phyloP scores from a whole-genome alignment of 176 grass and related monocot species.

The Guadua angustifolia region DNA sequence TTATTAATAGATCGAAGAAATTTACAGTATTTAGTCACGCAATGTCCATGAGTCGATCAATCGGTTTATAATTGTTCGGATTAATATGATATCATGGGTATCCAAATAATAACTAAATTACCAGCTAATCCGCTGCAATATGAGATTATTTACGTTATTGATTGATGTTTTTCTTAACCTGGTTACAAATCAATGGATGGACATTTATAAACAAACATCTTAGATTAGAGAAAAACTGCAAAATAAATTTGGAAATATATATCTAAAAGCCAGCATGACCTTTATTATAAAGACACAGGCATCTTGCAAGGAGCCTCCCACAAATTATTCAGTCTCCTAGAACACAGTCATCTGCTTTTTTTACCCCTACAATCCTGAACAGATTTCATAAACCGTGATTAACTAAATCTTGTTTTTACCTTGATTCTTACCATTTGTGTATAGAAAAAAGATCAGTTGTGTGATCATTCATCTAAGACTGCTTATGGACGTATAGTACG shows the following conservation, averaged over 20 bases:
- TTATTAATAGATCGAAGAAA: background rate
- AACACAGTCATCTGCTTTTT: background rate
- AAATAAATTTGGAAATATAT: background rate
- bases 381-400: background rate
- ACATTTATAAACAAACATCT: background rate
- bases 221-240: background rate
- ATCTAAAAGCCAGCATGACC: background rate
- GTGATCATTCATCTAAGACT: background rate
- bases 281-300: background rate
- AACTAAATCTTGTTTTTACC: background rate
- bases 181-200: background rate
- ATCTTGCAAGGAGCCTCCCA: slow-evolving; percentile 1
- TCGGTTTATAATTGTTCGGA: background rate
- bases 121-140: background rate
- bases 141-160: background rate
- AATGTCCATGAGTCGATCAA: background rate
- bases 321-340: background rate
- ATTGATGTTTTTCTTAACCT: background rate
- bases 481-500: background rate
- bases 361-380: background rate
- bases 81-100: background rate
- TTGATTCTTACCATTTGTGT: background rate
- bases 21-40: background rate
- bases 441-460: background rate
- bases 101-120: background rate